Evolutionary conservation across 352 stramenopile genomes (phyloP), one percentile per base, ranked within the genome.

Genomic region (Aphanomyces astaci): DNA sequence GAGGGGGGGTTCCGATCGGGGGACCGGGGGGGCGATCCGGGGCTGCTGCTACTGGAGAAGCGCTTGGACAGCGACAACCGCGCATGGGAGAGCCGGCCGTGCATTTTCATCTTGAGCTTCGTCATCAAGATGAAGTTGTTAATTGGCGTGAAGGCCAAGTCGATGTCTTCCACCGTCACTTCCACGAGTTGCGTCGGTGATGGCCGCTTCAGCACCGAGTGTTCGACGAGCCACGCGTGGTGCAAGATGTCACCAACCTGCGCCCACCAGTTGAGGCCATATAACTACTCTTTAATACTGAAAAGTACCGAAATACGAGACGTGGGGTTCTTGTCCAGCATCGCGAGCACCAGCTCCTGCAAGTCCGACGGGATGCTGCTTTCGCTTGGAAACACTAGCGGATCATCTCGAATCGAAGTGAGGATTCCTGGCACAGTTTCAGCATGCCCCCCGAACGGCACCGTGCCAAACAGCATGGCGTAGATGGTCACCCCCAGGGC

Each of bases 41-140:
- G 36, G n/a, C n/a, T n/a, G n/a, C n/a, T n/a, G n/a, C n/a, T n/a
- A n/a, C n/a, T 39, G 22, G 51, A 59, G 22, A 33, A 22, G 11
- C 27, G n/a, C 51, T 59, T 59, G 51, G 51, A 59, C 19, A 59
- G 27, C 17, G 51, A 15, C 5, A 30, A 36, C 22, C 51, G 51
- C 13, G 30, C 51, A 59, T 28, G 51, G 11, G 25, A 32, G 51
- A 59, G 51, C 5, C 24, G 15, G 51, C 51, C 51, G n/a, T 59
- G 51, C 51, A 59, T 59, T 2, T 59, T 85, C 69, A 90, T 80
- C 57, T 90, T 90, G 57, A 90, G 74, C 15, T 73, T 53, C 7
- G 69, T 73, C 72, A 90, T 86, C 39, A 92, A 74, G 33, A 92
- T 87, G 65, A 92, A 92, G 64, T 90, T 92, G 69, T 92, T 92